A percentile compares a stretch with the other conserved stretches of the same genome.
Evolutionary conservation across 1,284 basidiomycete species (phyloP).

Genomic region (Pseudozyma flocculosa): DNA sequence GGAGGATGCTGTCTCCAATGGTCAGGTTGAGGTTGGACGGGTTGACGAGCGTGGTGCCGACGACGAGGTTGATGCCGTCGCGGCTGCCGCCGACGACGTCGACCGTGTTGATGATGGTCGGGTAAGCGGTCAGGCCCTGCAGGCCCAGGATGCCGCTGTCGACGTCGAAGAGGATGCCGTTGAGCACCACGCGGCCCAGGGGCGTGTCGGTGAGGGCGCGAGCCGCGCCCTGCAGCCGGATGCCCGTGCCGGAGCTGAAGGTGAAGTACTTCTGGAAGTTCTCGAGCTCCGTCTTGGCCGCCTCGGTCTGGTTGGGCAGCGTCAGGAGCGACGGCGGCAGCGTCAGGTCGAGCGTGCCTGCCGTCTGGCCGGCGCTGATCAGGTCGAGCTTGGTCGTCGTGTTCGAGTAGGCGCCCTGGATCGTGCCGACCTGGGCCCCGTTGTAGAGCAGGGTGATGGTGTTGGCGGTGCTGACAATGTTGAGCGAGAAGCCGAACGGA

Average conservation of each 20-base stretch:
- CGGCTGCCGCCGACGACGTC: conserved; percentile 71
- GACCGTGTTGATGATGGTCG: conserved; percentile 65
- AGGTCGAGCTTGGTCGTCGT: conserved; percentile 32
- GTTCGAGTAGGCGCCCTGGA: conserved; percentile 33
- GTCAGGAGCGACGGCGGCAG: conserved; percentile 66
- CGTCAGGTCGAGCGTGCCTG: conserved; percentile 69
- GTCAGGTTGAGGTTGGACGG: conserved; percentile 70
- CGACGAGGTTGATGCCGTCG: conserved; percentile 67
- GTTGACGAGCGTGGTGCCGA: conserved; percentile 67
- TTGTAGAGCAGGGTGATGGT: conserved; percentile 66
- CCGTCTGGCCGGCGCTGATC: conserved; percentile 63
- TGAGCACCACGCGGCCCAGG: conserved; percentile 69
- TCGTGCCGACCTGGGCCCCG: conserved; percentile 65
- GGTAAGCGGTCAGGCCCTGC: conserved; percentile 66
- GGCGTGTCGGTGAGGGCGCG: conserved; percentile 69
- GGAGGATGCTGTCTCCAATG: conserved; percentile 59
- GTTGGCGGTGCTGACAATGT: conserved; percentile 70
- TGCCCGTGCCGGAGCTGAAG: conserved; percentile 63
- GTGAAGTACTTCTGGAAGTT: conserved; percentile 57
- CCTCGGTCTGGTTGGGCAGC: conserved; percentile 64
- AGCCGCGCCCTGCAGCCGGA: conserved; percentile 69
- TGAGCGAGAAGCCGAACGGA: conserved; percentile 74
- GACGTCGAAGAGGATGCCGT: conserved; percentile 74
- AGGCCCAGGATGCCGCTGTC: conserved; percentile 69
- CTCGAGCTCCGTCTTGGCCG: conserved; percentile 51